These are phyloP conservation scores for Trichosporon sp. DNA, from an alignment of 1,284 basidiomycete species.

Conservation along the genomic window DNA sequence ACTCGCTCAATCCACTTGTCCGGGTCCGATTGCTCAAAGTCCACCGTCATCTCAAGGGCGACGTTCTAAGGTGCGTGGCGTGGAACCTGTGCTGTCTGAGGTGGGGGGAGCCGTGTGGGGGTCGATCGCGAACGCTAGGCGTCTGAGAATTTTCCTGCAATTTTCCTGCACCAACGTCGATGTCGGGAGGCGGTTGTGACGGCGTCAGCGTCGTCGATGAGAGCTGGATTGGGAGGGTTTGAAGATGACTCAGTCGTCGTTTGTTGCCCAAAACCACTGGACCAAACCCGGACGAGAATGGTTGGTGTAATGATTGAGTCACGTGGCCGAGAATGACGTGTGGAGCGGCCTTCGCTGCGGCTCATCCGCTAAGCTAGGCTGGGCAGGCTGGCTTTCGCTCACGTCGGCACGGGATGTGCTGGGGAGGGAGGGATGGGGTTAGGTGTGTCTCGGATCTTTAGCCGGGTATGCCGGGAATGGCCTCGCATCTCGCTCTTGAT, in stretches of 20 bases:
- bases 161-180: neutral
- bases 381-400: neutral
- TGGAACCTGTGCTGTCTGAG: neutral
- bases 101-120: neutral
- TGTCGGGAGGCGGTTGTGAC: neutral
- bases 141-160: neutral
- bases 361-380: too few species aligned
- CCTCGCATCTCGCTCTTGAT: neutral
- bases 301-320: neutral
- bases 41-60: neutral
- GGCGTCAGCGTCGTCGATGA: neutral
- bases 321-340: slow-evolving; percentile 1
- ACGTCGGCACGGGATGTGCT: neutral
- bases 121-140: neutral
- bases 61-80: neutral
- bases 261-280: neutral
- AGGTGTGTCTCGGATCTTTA: neutral
- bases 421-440: too few species aligned
- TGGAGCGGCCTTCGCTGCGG: neutral
- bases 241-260: neutral
- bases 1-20: slow-evolving; percentile 23
- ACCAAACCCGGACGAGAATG: neutral
- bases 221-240: neutral
- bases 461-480: neutral
- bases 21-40: slow-evolving; percentile 28